Evolutionary conservation across 2,329 filamentous ascomycete genomes (phyloP), one percentile per base, ranked within the genome.

Genomic region (Penicillium sp.): DNA sequence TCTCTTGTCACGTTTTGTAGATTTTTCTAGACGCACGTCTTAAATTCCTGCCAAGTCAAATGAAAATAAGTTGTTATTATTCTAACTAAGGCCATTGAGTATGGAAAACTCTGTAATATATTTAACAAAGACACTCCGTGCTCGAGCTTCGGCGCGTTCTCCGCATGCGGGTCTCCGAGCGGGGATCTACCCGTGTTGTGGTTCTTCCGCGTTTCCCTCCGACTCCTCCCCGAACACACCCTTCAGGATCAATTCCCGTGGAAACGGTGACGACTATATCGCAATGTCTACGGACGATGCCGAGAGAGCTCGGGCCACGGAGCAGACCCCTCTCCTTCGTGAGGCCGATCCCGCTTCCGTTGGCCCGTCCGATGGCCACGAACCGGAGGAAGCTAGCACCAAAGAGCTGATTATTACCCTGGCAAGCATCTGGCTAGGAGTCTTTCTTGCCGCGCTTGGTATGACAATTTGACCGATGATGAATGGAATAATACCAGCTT

Each of bases 361-460:
- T 6, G 46, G 45, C 28, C 33, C 52, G 13, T 38, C 46, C 22
- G 49, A 58, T n/a, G 50, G 31, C 24, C 52, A 56, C 25, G 51
- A 55, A 22, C 39, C 62, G n/a, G 69, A 77, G n/a, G 78, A 81
- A 60, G 74, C 72, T 20, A 76, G 65, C 25, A 78, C 74, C 2
- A 69, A 63, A 42, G 75, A 77, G 56, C 62, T 82, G 51, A 56
- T 81, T 9, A 38, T 77, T 4, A 78, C 80, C 11, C 70, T 82
- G 65, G 64, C 70, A 1, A 76, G 74, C 46, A 70, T 80, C 13
- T 83, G 79, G 78, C 55, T 81, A 2, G 77, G 78, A 5, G 78
- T 79, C 1, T 83, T 83, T 57, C 74, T 83, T 35, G 80, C 80
- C 43, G 81, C 81, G 3, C 63, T 83, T n/a, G 79, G 77, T 79